A percentile compares a stretch with the other conserved stretches of the same genome.
Evolutionary conservation across 306 rosid genomes (phyloP).

Genomic region (Vigna mungo): DNA sequence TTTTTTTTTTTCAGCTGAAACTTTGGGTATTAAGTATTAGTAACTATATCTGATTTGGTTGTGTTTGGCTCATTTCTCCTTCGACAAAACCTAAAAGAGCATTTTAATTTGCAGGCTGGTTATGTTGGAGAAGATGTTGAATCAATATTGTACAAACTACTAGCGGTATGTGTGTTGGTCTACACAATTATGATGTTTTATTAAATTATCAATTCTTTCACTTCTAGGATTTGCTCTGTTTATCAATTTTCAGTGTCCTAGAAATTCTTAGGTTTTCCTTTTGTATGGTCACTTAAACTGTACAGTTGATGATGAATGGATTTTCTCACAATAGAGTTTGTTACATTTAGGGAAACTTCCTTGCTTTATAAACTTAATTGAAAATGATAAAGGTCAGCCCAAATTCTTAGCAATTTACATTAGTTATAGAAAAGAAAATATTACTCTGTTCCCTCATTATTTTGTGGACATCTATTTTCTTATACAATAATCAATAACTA

Average conservation of each 20-base stretch:
- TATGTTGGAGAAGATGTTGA: slow-evolving; percentile 99
- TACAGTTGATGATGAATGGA: slow-evolving; percentile 5
- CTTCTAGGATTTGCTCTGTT: neutral
- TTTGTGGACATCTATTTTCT: neutral
- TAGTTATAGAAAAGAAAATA: neutral
- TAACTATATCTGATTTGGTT: slow-evolving; percentile 27
- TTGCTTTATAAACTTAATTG: slow-evolving; percentile 31
- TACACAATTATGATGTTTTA: slow-evolving; percentile 37
- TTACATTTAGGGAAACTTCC: slow-evolving; percentile 27
- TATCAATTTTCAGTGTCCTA: slow-evolving; percentile 18
- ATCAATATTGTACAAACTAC: slow-evolving; percentile 87
- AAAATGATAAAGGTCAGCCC: slow-evolving; percentile 1
- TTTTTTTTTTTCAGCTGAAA: slow-evolving; percentile 21
- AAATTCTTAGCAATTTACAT: neutral
- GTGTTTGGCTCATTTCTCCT: neutral
- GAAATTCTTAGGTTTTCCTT: neutral
- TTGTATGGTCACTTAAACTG: slow-evolving; percentile 1
- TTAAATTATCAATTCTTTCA: slow-evolving; percentile 13
- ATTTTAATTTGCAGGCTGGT: slow-evolving; percentile 85
- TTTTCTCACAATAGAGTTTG: slow-evolving; percentile 25
- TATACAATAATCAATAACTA: neutral
- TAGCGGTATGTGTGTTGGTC: slow-evolving; percentile 68
- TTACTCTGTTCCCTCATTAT: slow-evolving; percentile 21
- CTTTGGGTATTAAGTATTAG: slow-evolving; percentile 13
- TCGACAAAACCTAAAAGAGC: slow-evolving; percentile 43